Conservation (phyloP, 139 green algal genomes). For the Chlamydomonas sphaeroides region DNA sequence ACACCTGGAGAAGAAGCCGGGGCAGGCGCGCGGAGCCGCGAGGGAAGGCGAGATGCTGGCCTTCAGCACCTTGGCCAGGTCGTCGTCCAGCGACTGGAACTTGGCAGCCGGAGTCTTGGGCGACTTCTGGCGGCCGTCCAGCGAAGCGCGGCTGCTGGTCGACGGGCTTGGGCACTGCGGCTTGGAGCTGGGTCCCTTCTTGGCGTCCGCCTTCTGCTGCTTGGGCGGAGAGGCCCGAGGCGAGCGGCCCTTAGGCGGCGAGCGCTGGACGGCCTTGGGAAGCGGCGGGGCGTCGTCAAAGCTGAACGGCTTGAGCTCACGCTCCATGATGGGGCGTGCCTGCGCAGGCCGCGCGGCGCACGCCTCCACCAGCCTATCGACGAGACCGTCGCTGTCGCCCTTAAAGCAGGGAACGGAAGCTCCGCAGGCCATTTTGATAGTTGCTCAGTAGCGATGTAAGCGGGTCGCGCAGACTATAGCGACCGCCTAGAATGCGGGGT, state of each 20-base stretch:
- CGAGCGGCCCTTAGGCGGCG: constrained; percentile 22
- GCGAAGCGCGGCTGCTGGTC: neutral
- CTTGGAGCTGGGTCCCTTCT: neutral
- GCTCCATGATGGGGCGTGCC: neutral
- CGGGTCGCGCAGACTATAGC: too few relatives aligned
- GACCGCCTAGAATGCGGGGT: too few relatives aligned
- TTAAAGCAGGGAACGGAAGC: constrained; percentile 11
- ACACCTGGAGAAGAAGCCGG: constrained; percentile 30
- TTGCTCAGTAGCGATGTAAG: too few relatives aligned
- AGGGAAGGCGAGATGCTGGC: neutral
- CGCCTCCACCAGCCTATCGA: constrained; percentile 9
- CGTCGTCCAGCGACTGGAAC: constrained; percentile 18
- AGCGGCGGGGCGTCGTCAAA: constrained; percentile 24
- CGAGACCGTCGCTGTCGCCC: constrained; percentile 15
- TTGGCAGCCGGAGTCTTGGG: neutral
- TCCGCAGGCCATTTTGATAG: constrained; percentile 33
- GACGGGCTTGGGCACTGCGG: neutral
- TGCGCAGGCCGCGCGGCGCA: neutral
- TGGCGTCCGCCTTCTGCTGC: constrained; percentile 4
- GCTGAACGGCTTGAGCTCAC: constrained; percentile 19
- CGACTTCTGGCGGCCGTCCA: constrained; percentile 5
- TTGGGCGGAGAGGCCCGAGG: constrained; percentile 24
- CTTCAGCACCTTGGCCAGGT: constrained; percentile 21
- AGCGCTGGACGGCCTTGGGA: constrained; percentile 1
- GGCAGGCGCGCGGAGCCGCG: neutral